These are phyloP conservation scores for Eucommia ulmoides DNA, from an alignment of 257 asterid species.

Conservation along the genomic window DNA sequence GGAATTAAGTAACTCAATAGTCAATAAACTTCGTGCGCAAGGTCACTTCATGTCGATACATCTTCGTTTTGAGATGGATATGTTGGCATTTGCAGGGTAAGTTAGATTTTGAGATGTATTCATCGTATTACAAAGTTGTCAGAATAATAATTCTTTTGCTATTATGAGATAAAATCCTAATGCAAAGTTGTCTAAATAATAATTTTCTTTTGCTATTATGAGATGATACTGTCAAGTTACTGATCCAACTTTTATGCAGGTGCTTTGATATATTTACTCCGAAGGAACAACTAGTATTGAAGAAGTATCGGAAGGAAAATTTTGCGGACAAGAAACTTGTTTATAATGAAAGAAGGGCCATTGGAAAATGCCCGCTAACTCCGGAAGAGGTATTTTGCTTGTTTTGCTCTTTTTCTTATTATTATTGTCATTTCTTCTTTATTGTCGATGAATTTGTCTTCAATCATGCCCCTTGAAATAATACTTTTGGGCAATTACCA, in stretches of 20 bases:
- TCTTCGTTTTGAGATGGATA: slow-evolving; percentile 99
- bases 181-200: slow-evolving; percentile 13
- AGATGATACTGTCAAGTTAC: slow-evolving; percentile 8
- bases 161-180: no score
- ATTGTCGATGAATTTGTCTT: no score
- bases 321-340: slow-evolving; percentile 78
- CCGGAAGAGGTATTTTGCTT: slow-evolving; percentile 99
- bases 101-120: slow-evolving; percentile 7
- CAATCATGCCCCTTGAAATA: no score
- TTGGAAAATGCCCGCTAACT: slow-evolving; percentile 94
- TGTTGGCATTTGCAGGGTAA: slow-evolving; percentile 99
- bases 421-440: no score
- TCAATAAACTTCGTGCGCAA: slow-evolving; percentile 70
- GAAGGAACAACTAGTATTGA: slow-evolving; percentile 57
- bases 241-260: slow-evolving; percentile 31
- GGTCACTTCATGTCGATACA: slow-evolving; percentile 97
- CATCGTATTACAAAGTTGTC: not conserved
- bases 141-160: no score
- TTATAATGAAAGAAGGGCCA: slow-evolving; percentile 84
- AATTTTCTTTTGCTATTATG: slow-evolving; percentile 3
- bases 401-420: no score
- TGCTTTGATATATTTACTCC: slow-evolving; percentile 82
- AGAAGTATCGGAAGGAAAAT: slow-evolving; percentile 64
- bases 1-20: slow-evolving; percentile 82
- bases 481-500: no score